Percentiles rank a stretch among this genome's conserved stretches.
phyloP scores from a whole-genome alignment of 495 filamentous ascomycete genomes.

The Aspergillus haitiensis region DNA sequence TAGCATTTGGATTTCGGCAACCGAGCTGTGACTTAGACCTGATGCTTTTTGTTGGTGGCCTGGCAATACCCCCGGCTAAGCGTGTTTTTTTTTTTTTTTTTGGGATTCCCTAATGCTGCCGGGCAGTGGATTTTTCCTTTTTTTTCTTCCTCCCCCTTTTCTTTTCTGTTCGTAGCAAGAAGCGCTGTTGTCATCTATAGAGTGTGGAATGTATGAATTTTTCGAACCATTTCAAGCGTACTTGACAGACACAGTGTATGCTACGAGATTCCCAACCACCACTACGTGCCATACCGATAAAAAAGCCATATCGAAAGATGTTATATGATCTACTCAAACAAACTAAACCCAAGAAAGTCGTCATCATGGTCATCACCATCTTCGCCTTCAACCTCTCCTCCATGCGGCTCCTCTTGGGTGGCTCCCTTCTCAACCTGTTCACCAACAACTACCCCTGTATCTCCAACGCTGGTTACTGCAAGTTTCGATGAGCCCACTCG shows the following conservation, averaged over 20 bases:
- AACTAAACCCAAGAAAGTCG: too few relatives aligned
- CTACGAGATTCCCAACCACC: background rate
- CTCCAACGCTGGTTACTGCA: too few relatives aligned
- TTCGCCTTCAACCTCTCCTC: too few relatives aligned
- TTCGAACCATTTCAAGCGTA: background rate
- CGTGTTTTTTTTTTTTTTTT: background rate
- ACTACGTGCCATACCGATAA: background rate
- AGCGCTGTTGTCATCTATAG: constrained; percentile 3
- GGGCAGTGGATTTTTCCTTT: background rate
- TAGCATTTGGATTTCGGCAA: constrained; percentile 13
- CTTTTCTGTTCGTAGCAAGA: background rate
- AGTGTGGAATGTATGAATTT: background rate
- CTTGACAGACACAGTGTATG: too few relatives aligned
- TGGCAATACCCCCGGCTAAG: constrained; percentile 14
- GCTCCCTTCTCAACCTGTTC: too few relatives aligned
- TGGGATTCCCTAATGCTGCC: background rate
- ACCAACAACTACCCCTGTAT: too few relatives aligned
- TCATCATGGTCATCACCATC: too few relatives aligned
- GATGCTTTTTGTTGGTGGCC: constrained; percentile 5
- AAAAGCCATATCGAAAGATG: background rate
- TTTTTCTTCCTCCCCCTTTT: too few relatives aligned
- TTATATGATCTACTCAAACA: too few relatives aligned
- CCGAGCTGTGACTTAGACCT: constrained; percentile 18
- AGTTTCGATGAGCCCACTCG: too few relatives aligned
- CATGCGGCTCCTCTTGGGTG: too few relatives aligned